Evolutionary conservation across 164 flowering plant genomes (phyloP), one percentile per base, ranked within the genome.

Genomic region (Chimonanthus salicifolius): DNA sequence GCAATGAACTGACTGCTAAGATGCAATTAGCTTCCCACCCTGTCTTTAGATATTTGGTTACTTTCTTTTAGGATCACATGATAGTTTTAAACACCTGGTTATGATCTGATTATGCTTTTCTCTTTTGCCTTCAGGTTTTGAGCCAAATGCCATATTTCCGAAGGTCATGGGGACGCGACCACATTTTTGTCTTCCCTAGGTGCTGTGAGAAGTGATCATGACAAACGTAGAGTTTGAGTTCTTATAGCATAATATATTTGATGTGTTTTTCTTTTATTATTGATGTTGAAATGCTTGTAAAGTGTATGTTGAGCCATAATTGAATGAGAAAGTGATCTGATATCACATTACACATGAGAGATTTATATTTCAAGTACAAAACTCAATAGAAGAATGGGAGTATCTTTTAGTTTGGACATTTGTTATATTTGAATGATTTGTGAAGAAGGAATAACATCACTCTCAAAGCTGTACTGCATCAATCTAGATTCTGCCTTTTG

Each of bases 101-200:
- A 48, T 18, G 47, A 13, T 7, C 0, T 48, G 13, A 6, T 45
- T 47, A 49, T 63, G 50, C 7, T 43, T 75, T 46, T 62, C 10
- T 21, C 51, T 71, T 74, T 65, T 75, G 71, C 63, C 71, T 82
- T 69, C 84, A 95, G 99, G 94, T 95, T 67, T 70, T 96, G 60
- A 88, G 89, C 71, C 99, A 94, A 82, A 92, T 96, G 99, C 97
- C 97, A 49, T 88, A 93, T 82, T 96, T 96, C 79, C 84, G 98
- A 71, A 73, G 74, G 18, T 92, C 99, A 20, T 95, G 95, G 65
- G 99, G 99, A 7, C 97, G 97, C 6, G 79, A 96, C 77, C 98
- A 96, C 75, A 82, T 96, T 47, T 96, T 96, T 75, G 86, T 96
- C 75, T 96, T 96, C 76, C 99, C 99, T 9, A 96, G 99, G 99